A percentile compares a stretch with the other conserved stretches of the same genome.
Conservation (phyloP, 495 filamentous ascomycete genomes). For the Xylaria curta region DNA sequence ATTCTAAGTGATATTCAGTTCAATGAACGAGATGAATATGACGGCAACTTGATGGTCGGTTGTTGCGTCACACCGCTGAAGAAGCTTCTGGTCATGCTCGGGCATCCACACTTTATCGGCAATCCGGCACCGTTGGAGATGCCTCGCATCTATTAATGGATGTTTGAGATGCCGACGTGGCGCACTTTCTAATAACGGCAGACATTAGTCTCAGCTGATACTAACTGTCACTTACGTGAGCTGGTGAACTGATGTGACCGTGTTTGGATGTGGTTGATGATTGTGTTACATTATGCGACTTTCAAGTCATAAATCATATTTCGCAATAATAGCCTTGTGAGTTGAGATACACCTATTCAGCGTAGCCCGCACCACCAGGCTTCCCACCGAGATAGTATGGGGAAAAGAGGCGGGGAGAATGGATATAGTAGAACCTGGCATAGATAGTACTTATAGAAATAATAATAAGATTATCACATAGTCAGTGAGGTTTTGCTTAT, state of each 20-base stretch:
- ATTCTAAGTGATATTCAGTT: constrained; percentile 43
- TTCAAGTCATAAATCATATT: background rate
- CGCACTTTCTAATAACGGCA: no score
- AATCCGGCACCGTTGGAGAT: background rate
- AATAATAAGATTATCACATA: background rate
- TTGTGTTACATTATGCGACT: background rate
- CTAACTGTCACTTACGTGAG: background rate
- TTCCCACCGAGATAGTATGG: background rate
- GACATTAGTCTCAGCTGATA: background rate
- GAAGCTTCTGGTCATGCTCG: background rate
- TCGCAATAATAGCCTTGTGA: background rate
- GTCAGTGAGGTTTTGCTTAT: background rate
- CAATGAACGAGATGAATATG: constrained; percentile 58
- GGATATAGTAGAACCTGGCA: background rate
- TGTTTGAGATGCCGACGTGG: background rate
- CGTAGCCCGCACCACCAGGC: background rate
- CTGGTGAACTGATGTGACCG: background rate
- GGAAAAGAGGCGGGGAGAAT: background rate
- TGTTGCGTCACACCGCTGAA: constrained; percentile 19
- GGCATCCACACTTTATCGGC: background rate
- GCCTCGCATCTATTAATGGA: background rate
- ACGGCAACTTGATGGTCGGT: constrained; percentile 48
- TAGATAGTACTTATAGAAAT: background rate
- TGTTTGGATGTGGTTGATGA: background rate
- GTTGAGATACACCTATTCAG: background rate